Percentiles rank a stretch among this genome's conserved stretches.
Conservation (phyloP, 495 filamentous ascomycete genomes). For the Neurospora terricola region DNA sequence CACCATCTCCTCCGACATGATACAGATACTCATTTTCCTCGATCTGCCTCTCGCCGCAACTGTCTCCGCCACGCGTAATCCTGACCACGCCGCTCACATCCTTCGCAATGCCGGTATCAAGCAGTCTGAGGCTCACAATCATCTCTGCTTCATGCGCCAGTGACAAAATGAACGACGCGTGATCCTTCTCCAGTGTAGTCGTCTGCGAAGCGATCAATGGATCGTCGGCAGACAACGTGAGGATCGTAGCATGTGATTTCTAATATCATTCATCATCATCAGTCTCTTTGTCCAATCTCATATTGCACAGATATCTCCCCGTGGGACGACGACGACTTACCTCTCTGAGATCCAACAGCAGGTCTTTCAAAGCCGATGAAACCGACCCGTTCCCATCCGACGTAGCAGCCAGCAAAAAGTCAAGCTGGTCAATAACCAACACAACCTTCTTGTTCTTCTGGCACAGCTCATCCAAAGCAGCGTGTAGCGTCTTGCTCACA, state of each 20-base stretch:
- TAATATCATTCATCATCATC: slow-evolving; percentile 19
- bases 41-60: slow-evolving; percentile 13
- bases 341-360: slow-evolving; percentile 43
- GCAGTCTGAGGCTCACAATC: slow-evolving; percentile 56
- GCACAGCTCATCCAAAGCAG: slow-evolving; percentile 21
- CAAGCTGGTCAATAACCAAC: slow-evolving; percentile 46
- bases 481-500: slow-evolving; percentile 19
- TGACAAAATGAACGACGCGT: slow-evolving; percentile 57
- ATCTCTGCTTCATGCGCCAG: slow-evolving; percentile 64
- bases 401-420: slow-evolving; percentile 43
- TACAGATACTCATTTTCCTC: slow-evolving; percentile 72
- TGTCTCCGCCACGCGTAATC: slow-evolving; percentile 48
- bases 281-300: neutral
- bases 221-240: slow-evolving; percentile 60
- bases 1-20: slow-evolving; percentile 66
- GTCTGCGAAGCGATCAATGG: slow-evolving; percentile 48
- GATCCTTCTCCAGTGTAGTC: slow-evolving; percentile 59
- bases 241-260: slow-evolving; percentile 48
- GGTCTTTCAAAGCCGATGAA: slow-evolving; percentile 24
- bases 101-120: slow-evolving; percentile 77
- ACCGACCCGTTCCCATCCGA: slow-evolving; percentile 17
- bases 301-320: neutral
- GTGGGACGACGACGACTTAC: slow-evolving; percentile 22
- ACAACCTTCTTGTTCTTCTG: slow-evolving; percentile 23
- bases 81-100: slow-evolving; percentile 88